Conservation (phyloP, 1,284 basidiomycete species). For the Marasmius oreades region DNA sequence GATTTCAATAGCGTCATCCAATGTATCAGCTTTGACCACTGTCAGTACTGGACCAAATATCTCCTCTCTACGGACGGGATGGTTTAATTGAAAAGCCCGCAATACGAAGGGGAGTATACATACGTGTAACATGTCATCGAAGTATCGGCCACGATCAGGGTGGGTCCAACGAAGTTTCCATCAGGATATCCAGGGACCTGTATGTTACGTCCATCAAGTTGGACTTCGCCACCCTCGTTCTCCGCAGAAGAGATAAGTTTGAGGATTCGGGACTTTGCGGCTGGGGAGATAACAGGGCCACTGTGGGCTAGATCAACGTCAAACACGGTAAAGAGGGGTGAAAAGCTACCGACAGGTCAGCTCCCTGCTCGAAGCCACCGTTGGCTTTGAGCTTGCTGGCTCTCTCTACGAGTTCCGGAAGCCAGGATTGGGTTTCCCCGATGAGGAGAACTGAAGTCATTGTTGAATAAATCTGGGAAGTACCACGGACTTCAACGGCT, state of each 20-base stretch:
- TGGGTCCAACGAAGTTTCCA: conserved; percentile 96
- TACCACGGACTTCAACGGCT: conserved; percentile 20
- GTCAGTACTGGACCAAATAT: conserved; percentile 94
- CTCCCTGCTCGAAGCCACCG: conserved; percentile 85
- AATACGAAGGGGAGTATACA: conserved; percentile 10
- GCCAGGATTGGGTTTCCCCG: conserved; percentile 79
- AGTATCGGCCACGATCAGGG: conserved; percentile 80
- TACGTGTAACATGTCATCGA: conserved; percentile 89
- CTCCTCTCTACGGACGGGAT: conserved; percentile 62
- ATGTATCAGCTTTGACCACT: conserved; percentile 76
- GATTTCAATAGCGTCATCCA: conserved; percentile 90
- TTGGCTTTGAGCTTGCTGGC: conserved; percentile 81
- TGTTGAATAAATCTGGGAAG: neutral
- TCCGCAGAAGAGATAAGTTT: conserved; percentile 79
- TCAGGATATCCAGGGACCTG: conserved; percentile 76
- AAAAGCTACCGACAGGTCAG: conserved; percentile 70
- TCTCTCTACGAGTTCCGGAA: conserved; percentile 85
- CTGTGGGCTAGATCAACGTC: conserved; percentile 36
- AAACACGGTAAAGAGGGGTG: conserved; percentile 1
- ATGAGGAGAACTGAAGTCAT: conserved; percentile 66
- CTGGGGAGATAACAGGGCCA: conserved; percentile 91
- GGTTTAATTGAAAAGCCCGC: neutral
- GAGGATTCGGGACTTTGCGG: conserved; percentile 79
- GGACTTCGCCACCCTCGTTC: conserved; percentile 83
- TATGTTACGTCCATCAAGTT: conserved; percentile 81